Conservation (phyloP, 1,139 yeast species). For the Candida mesenterica region DNA sequence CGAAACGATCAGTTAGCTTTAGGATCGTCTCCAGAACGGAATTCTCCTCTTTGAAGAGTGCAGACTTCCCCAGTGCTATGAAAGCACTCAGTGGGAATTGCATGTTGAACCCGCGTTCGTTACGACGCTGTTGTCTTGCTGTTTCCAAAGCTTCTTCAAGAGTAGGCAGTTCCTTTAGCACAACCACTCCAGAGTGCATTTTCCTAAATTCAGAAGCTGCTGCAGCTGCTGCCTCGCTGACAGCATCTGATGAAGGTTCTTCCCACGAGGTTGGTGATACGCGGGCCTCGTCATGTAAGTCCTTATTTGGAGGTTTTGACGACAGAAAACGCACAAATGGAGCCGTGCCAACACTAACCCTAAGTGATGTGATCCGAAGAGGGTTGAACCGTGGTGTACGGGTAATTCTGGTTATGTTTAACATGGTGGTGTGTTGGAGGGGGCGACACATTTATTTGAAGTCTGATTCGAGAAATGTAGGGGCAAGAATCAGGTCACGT, state of each 20-base stretch:
- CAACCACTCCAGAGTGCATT: conserved; percentile 7
- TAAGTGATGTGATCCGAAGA: not conserved
- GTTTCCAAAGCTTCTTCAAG: conserved; percentile 7
- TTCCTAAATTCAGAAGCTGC: conserved; percentile 7
- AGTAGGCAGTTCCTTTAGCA: conserved; percentile 7
- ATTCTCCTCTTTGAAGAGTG: conserved; percentile 2
- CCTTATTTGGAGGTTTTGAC: conserved; percentile 14
- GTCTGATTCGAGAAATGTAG: not conserved
- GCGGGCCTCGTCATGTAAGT: too few relatives aligned
- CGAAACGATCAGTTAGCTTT: conserved; percentile 8
- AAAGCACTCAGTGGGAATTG: conserved; percentile 8
- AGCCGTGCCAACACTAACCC: not conserved
- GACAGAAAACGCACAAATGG: conserved; percentile 8
- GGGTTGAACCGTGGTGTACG: not conserved
- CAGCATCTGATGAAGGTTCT: too few relatives aligned
- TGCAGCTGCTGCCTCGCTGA: conserved; percentile 7
- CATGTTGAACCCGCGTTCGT: conserved; percentile 8
- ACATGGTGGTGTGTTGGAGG: not conserved
- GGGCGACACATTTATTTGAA: not conserved
- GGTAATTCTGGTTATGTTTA: not conserved
- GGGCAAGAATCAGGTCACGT: too few relatives aligned
- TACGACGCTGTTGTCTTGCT: conserved; percentile 7
- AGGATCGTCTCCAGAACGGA: conserved; percentile 7
- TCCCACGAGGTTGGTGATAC: too few relatives aligned
- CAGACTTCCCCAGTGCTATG: conserved; percentile 1